These are phyloP conservation scores for Penicillium subrubescens DNA, from an alignment of 495 filamentous ascomycete genomes.

Conservation along the genomic window DNA sequence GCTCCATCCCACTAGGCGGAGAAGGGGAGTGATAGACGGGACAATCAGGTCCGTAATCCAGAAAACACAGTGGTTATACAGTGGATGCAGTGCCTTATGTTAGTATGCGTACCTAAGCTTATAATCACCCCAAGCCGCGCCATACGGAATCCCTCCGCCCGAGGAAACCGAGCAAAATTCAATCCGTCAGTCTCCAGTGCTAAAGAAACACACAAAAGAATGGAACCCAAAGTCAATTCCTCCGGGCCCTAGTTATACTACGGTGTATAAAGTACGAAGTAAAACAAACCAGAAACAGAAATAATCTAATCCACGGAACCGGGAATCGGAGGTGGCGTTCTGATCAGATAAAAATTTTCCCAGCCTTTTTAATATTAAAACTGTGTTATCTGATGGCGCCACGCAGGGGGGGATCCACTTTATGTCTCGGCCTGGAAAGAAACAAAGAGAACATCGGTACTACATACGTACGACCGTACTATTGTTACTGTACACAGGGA, in stretches of 20 bases:
- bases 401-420: constrained; percentile 23
- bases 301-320: background rate
- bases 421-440: constrained; percentile 13
- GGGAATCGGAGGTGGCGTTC: constrained; percentile 1
- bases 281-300: background rate
- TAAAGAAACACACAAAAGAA: too few relatives aligned
- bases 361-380: background rate
- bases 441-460: background rate
- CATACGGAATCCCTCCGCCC: constrained; percentile 3
- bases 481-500: background rate
- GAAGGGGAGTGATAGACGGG: constrained; percentile 12
- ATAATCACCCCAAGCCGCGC: background rate
- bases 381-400: constrained; percentile 38
- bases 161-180: background rate
- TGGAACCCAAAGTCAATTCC: background rate
- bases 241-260: background rate
- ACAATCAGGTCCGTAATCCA: background rate
- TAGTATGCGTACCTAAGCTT: background rate
- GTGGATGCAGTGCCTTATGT: too few relatives aligned
- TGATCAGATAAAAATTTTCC: constrained; percentile 37
- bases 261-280: background rate
- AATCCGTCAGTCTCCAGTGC: background rate
- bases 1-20: constrained; percentile 8
- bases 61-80: background rate
- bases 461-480: background rate